phyloP scores from a whole-genome alignment of 1,284 basidiomycete genomes.

The Cutaneotrichosporon arboriforme region DNA sequence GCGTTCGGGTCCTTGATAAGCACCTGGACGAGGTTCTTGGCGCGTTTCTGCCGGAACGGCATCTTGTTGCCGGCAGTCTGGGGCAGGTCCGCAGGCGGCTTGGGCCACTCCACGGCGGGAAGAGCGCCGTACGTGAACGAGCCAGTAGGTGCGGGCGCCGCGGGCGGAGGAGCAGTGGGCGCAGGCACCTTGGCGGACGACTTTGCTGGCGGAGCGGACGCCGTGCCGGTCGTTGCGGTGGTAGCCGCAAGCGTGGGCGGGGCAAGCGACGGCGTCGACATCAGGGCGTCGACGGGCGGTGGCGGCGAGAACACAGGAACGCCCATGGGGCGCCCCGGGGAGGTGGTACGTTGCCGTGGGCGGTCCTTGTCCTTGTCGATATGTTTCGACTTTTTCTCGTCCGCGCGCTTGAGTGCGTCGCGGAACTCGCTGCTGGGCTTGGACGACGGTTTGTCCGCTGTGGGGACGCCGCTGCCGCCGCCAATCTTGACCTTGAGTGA shows the following conservation, averaged over 20 bases:
- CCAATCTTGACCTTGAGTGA: background rate
- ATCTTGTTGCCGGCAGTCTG: conserved; percentile 25
- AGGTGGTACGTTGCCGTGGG: background rate
- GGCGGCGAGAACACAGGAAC: background rate
- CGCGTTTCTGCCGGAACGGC: conserved; percentile 71
- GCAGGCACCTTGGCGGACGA: conserved; percentile 38
- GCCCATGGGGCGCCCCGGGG: background rate
- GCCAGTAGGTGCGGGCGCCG: conserved; percentile 10
- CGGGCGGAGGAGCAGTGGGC: conserved; percentile 17
- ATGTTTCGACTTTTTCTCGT: background rate
- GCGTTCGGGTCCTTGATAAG: conserved; percentile 66
- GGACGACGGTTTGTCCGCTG: background rate
- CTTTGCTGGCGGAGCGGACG: conserved; percentile 30
- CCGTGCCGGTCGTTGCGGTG: conserved; percentile 30
- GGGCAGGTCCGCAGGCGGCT: conserved; percentile 28
- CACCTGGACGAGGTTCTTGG: conserved; percentile 63
- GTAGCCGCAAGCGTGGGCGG: background rate
- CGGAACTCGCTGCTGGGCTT: background rate
- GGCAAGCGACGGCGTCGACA: background rate
- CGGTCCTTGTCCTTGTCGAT: background rate
- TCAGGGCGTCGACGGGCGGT: background rate
- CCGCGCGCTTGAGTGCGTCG: background rate
- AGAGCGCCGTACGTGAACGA: background rate
- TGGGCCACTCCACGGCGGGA: conserved; percentile 37
- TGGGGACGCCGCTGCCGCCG: background rate